Evolutionary conservation across 2,329 filamentous ascomycete genomes (phyloP).

Genomic region (Fusarium papillatum): DNA sequence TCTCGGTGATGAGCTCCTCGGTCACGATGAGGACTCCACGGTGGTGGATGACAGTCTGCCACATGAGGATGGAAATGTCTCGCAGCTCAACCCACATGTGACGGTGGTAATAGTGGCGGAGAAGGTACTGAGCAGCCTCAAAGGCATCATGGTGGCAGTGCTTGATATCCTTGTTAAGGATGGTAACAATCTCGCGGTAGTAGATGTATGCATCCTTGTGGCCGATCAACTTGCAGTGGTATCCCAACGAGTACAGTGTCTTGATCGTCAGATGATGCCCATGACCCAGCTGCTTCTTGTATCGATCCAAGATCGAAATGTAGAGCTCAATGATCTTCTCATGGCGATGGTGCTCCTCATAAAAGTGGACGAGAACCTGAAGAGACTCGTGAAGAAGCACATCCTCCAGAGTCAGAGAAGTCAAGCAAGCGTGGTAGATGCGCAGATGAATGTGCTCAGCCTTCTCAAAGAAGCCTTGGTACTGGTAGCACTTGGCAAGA

Average conservation of each 20-base stretch:
- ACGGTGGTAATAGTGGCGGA: constrained; percentile 58
- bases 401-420: constrained; percentile 48
- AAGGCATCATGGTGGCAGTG: constrained; percentile 57
- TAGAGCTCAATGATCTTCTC: constrained; percentile 54
- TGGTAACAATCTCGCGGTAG: constrained; percentile 53
- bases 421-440: constrained; percentile 51
- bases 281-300: constrained; percentile 41
- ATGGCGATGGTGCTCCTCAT: constrained; percentile 52
- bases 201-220: constrained; percentile 51
- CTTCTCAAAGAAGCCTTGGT: constrained; percentile 51
- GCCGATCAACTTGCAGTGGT: constrained; percentile 39
- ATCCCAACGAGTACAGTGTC: constrained; percentile 47
- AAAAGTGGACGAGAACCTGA: constrained; percentile 48
- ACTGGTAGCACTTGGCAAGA: constrained; percentile 52
- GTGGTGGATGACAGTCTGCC: constrained; percentile 55
- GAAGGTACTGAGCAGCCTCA: constrained; percentile 59
- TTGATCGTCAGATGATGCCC: constrained; percentile 51
- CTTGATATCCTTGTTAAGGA: constrained; percentile 47
- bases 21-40: constrained; percentile 52
- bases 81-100: constrained; percentile 60
- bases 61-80: constrained; percentile 59
- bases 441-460: constrained; percentile 54
- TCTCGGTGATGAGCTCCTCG: constrained; percentile 55
- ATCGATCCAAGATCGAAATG: constrained; percentile 49
- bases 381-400: constrained; percentile 46